phyloP scores from a whole-genome alignment of 2,329 filamentous ascomycete genomes.

The Ophiocordyceps australis region DNA sequence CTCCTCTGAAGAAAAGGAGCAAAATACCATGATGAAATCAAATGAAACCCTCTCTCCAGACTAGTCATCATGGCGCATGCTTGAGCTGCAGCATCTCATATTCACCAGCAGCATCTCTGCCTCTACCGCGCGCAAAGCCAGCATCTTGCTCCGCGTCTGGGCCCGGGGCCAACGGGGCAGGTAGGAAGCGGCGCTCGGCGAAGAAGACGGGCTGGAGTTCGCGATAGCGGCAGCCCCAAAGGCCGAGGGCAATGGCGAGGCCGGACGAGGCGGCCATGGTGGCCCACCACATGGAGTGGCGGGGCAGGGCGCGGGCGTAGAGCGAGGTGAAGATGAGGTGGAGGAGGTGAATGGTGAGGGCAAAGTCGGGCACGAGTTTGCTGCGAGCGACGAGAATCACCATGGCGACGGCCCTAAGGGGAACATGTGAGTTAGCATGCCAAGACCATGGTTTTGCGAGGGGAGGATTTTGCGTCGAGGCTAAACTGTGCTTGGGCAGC shows the following conservation, averaged over 20 bases:
- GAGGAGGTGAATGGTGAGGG: constrained; percentile 70
- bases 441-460: background rate
- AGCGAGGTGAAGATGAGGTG: constrained; percentile 63
- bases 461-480: no score
- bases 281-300: constrained; percentile 75
- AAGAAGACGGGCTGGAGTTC: constrained; percentile 83
- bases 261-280: constrained; percentile 29
- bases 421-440: constrained; percentile 1
- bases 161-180: constrained; percentile 11
- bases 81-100: constrained; percentile 49
- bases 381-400: constrained; percentile 71
- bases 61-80: constrained; percentile 3
- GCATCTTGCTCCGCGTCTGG: constrained; percentile 15
- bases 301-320: constrained; percentile 61
- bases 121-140: constrained; percentile 32
- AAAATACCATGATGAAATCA: no score
- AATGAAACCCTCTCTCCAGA: no score
- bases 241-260: constrained; percentile 41
- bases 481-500: no score
- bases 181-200: constrained; percentile 34
- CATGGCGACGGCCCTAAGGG: constrained; percentile 57
- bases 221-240: constrained; percentile 83
- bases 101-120: constrained; percentile 35
- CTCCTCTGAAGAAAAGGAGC: no score
- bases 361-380: constrained; percentile 91